phyloP scores from a whole-genome alignment of 2,329 filamentous ascomycete species.

The Aspergillus ibericus region DNA sequence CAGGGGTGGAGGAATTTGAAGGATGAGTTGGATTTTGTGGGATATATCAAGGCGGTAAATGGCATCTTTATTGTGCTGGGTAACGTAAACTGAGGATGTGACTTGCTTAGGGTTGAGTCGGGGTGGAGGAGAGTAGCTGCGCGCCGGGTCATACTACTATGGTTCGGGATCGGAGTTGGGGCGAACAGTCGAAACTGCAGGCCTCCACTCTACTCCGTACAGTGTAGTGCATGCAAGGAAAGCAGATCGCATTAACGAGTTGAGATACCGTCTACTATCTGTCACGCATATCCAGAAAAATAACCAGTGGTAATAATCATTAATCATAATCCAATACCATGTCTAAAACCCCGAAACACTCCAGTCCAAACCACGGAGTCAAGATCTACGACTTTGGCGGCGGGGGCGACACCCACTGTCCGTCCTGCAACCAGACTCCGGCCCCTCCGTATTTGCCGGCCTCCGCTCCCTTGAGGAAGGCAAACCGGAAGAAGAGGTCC shows the following conservation, averaged over 20 bases:
- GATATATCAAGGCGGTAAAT: too few species aligned
- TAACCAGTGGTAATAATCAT: neutral
- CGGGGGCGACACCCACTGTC: slow-evolving; percentile 34
- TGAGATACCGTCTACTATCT: neutral
- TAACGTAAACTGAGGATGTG: neutral
- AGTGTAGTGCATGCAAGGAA: neutral
- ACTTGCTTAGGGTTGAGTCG: neutral
- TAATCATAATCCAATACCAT: slow-evolving; percentile 2
- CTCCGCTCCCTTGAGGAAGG: slow-evolving; percentile 44
- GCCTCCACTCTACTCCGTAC: too few species aligned
- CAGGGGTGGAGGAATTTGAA: too few species aligned
- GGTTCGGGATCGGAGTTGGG: neutral
- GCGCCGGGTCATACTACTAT: neutral
- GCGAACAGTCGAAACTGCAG: too few species aligned
- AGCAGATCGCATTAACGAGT: neutral
- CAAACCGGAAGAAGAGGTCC: slow-evolving; percentile 50
- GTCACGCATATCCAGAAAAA: neutral
- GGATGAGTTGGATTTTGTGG: too few species aligned
- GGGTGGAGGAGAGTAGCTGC: neutral
- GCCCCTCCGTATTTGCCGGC: slow-evolving; percentile 41
- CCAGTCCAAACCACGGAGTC: neutral
- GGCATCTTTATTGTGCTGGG: too few species aligned
- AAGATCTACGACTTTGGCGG: slow-evolving; percentile 26
- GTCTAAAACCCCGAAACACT: neutral
- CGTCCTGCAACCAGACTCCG: slow-evolving; percentile 43